These are phyloP conservation scores for Colletotrichum lupini DNA, from an alignment of 2,329 filamentous ascomycete genomes.

Conservation along the genomic window DNA sequence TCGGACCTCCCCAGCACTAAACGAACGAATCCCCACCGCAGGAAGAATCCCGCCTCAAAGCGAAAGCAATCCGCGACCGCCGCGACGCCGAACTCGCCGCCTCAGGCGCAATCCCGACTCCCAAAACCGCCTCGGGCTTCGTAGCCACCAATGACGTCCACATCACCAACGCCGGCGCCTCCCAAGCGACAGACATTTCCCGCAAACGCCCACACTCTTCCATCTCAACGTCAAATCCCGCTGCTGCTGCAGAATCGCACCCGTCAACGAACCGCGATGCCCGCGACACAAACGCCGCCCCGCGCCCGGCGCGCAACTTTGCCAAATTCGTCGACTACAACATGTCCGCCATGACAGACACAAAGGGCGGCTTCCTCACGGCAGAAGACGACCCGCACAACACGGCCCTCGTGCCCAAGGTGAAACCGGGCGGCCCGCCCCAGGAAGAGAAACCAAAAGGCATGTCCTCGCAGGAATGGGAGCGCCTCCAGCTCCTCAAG, in stretches of 20 bases:
- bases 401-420: slow-evolving; percentile 69
- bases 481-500: slow-evolving; percentile 79
- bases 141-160: slow-evolving; percentile 75
- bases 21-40: slow-evolving; percentile 46
- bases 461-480: slow-evolving; percentile 94
- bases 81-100: slow-evolving; percentile 71
- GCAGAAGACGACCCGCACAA: slow-evolving; percentile 92
- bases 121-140: slow-evolving; percentile 74
- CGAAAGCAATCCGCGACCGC: slow-evolving; percentile 86
- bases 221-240: slow-evolving; percentile 56
- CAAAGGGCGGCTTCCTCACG: slow-evolving; percentile 95
- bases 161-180: slow-evolving; percentile 53
- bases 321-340: slow-evolving; percentile 97
- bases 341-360: slow-evolving; percentile 97
- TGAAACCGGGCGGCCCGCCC: slow-evolving; percentile 49
- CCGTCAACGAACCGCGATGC: slow-evolving; percentile 77
- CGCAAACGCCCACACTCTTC: slow-evolving; percentile 78
- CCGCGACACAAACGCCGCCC: slow-evolving; percentile 60
- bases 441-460: slow-evolving; percentile 79
- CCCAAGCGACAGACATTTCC: slow-evolving; percentile 46
- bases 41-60: slow-evolving; percentile 89
- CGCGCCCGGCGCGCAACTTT: slow-evolving; percentile 87
- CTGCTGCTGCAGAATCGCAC: slow-evolving; percentile 40
- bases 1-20: slow-evolving; percentile 6
- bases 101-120: slow-evolving; percentile 53